A percentile compares a stretch with the other conserved stretches of the same genome.
Evolutionary conservation across 768 basidiomycete species (phyloP).

Genomic region (Glaciozyma antarctica): DNA sequence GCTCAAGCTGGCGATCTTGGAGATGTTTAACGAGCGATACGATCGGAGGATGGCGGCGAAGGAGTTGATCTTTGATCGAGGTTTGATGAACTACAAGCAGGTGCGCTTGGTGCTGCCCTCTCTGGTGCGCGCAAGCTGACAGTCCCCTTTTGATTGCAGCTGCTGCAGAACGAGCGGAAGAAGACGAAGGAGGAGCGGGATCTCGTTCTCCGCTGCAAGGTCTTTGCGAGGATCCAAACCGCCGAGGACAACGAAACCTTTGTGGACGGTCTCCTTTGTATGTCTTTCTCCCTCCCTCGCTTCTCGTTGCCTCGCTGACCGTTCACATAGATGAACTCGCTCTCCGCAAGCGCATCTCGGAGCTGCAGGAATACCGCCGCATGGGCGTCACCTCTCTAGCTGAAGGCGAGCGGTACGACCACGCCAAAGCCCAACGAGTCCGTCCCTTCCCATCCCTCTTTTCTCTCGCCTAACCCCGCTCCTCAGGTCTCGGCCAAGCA

Average conservation of each 20-base stretch:
- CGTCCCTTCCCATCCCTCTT: constrained; percentile 39
- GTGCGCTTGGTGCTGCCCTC: constrained; percentile 43
- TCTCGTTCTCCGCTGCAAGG: constrained; percentile 74
- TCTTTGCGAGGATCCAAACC: constrained; percentile 82
- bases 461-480: not conserved
- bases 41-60: constrained; percentile 78
- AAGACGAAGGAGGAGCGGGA: constrained; percentile 83
- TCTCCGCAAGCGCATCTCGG: constrained; percentile 76
- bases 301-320: not conserved
- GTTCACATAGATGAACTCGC: constrained; percentile 63
- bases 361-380: constrained; percentile 80
- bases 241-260: constrained; percentile 84
- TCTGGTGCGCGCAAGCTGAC: not conserved
- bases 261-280: constrained; percentile 80
- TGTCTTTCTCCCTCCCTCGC: constrained; percentile 33
- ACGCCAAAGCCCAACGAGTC: constrained; percentile 63
- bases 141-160: constrained; percentile 45
- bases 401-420: constrained; percentile 86
- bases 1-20: constrained; percentile 78
- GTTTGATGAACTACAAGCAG: constrained; percentile 88
- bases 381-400: constrained; percentile 70
- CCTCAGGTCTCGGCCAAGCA: not conserved
- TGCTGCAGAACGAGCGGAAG: constrained; percentile 85
- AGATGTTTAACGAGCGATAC: constrained; percentile 82
- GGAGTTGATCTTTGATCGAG: constrained; percentile 80